A percentile compares a stretch with the other conserved stretches of the same genome.
phyloP scores from a whole-genome alignment of 2,329 filamentous ascomycete genomes.

The Exophiala sp. region DNA sequence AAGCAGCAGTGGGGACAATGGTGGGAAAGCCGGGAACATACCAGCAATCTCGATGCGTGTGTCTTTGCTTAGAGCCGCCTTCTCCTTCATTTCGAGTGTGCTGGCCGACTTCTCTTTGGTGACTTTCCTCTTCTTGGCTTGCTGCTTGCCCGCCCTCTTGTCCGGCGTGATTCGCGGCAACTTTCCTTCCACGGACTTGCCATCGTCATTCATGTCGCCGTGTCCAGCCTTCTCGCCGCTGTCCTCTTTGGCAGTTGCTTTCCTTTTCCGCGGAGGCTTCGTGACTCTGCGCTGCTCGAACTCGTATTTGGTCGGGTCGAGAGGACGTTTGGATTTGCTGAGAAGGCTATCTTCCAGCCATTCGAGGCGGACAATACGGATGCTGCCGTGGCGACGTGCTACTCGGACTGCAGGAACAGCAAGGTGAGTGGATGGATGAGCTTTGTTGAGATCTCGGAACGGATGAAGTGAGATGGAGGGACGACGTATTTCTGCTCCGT shows the following conservation, averaged over 20 bases:
- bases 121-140: background rate
- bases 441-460: background rate
- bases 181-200: background rate
- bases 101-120: background rate
- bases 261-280: background rate
- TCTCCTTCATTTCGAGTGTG: background rate
- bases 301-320: conserved; percentile 33
- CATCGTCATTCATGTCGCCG: background rate
- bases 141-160: background rate
- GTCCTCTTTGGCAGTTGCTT: background rate
- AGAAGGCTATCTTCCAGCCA: conserved; percentile 45
- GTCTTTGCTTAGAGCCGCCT: conserved; percentile 3
- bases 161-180: background rate
- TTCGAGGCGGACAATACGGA: conserved; percentile 44
- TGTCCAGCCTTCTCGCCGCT: background rate
- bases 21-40: conserved; percentile 1
- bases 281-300: conserved; percentile 8
- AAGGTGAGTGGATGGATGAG: background rate
- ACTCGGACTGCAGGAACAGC: conserved; percentile 35
- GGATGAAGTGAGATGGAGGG: background rate
- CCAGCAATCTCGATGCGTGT: conserved; percentile 11
- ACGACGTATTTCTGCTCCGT: background rate
- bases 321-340: conserved; percentile 33
- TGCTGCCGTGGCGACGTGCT: conserved; percentile 35
- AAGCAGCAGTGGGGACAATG: too few relatives aligned